These are phyloP conservation scores for Globisporangium alternatum DNA, from an alignment of 352 stramenopile species.

Conservation along the genomic window DNA sequence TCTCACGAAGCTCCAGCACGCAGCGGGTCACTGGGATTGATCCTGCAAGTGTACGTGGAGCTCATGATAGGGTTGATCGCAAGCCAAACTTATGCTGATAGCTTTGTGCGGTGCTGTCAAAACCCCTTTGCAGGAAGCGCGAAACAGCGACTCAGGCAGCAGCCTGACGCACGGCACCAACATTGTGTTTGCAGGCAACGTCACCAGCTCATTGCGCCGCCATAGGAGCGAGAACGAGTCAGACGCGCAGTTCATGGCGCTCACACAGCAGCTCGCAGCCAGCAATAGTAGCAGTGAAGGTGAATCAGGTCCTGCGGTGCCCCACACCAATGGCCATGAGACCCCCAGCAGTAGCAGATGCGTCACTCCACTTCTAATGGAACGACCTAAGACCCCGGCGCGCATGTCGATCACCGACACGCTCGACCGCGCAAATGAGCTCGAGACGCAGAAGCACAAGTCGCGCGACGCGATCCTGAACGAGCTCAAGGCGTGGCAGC, in stretches of 20 bases:
- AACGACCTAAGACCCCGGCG: slow-evolving; percentile 54
- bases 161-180: slow-evolving; percentile 86
- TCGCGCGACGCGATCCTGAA: slow-evolving; percentile 61
- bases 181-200: slow-evolving; percentile 87
- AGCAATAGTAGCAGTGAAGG: neutral
- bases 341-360: neutral
- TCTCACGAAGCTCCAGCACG: slow-evolving; percentile 30
- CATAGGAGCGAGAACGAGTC: slow-evolving; percentile 63
- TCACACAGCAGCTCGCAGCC: slow-evolving; percentile 11
- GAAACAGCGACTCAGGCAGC: slow-evolving; percentile 56
- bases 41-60: slow-evolving; percentile 13
- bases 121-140: slow-evolving; percentile 16
- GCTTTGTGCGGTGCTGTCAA: neutral
- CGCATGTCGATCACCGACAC: slow-evolving; percentile 79
- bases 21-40: slow-evolving; percentile 18
- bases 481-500: slow-evolving; percentile 63
- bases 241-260: slow-evolving; percentile 10
- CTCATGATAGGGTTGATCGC: neutral
- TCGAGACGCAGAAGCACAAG: slow-evolving; percentile 59
- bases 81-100: neutral
- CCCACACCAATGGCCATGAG: neutral
- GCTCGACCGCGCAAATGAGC: slow-evolving; percentile 61
- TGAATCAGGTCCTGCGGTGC: neutral
- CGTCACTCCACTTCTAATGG: slow-evolving; percentile 4
- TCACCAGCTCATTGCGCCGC: slow-evolving; percentile 76